Conservation (phyloP, 768 basidiomycete genomes). For the Lactifluus rugatus region DNA sequence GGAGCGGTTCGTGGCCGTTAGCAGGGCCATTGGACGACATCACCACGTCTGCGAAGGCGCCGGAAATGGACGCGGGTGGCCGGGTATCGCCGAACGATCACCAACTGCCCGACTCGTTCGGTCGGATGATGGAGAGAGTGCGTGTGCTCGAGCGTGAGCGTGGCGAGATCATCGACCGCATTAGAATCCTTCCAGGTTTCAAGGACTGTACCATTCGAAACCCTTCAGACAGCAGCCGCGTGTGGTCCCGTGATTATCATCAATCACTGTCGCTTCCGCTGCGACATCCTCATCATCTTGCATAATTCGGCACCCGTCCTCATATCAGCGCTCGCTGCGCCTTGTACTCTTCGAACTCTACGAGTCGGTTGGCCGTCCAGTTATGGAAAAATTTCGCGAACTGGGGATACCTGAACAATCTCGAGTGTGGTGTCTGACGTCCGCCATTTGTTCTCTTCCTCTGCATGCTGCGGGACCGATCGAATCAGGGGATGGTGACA, state of each 20-base stretch:
- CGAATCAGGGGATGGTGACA: neutral
- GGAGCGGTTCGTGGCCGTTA: neutral
- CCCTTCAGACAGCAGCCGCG: neutral
- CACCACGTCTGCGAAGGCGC: neutral
- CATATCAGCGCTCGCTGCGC: neutral
- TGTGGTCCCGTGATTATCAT: constrained; percentile 8
- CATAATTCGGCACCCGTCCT: neutral
- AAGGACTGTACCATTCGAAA: constrained; percentile 4
- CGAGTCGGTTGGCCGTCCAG: constrained; percentile 5
- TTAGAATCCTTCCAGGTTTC: neutral
- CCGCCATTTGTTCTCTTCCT: constrained; percentile 12
- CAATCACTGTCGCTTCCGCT: constrained; percentile 5
- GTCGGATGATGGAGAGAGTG: neutral
- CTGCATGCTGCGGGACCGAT: constrained; percentile 17
- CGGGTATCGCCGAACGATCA: neutral
- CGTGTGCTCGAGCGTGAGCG: neutral
- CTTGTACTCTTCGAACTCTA: constrained; percentile 5
- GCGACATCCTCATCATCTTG: constrained; percentile 10
- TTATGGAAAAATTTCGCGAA: neutral
- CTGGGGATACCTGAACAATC: constrained; percentile 10
- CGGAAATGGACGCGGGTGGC: neutral
- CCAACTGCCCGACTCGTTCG: neutral
- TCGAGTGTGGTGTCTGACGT: constrained; percentile 17
- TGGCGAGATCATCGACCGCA: neutral
- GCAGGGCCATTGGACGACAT: neutral